phyloP scores from a whole-genome alignment of 306 rosid genomes.

The Arachis hypogaea region DNA sequence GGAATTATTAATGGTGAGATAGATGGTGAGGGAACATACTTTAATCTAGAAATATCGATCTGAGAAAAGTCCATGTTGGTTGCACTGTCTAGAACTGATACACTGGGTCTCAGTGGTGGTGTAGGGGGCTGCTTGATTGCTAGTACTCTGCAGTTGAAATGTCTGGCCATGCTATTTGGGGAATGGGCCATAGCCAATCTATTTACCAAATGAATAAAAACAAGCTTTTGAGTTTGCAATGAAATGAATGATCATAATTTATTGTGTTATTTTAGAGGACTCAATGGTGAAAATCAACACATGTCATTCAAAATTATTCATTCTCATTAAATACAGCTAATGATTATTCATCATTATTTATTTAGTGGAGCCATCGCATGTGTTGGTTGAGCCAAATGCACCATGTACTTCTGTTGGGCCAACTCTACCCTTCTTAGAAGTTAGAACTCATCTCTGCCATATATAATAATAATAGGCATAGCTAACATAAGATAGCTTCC shows the following conservation, averaged over 20 bases:
- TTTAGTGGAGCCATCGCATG: constrained; percentile 20
- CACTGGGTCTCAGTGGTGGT: constrained; percentile 35
- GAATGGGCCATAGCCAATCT: constrained; percentile 70
- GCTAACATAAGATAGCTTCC: not conserved
- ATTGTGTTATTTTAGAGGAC: too few relatives aligned
- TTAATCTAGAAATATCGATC: constrained; percentile 58
- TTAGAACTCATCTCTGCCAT: not conserved
- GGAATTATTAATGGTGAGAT: not conserved
- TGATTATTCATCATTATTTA: not conserved
- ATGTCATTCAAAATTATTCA: too few relatives aligned
- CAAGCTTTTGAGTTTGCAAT: constrained; percentile 44
- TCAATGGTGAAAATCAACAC: too few relatives aligned
- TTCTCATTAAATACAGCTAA: constrained; percentile 7
- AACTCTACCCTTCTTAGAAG: not conserved
- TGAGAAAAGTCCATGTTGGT: constrained; percentile 82
- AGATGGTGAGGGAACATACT: constrained; percentile 49
- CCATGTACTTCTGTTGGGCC: not conserved
- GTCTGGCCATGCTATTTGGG: constrained; percentile 47
- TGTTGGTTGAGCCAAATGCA: constrained; percentile 1
- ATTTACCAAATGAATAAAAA: constrained; percentile 39
- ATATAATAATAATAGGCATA: not conserved
- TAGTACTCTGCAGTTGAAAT: constrained; percentile 77
- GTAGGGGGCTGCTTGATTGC: constrained; percentile 58
- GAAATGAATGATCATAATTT: not conserved
- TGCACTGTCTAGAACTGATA: constrained; percentile 53